These are phyloP conservation scores for Stephania cephalantha DNA, from an alignment of 164 flowering plant genomes.

Conservation along the genomic window DNA sequence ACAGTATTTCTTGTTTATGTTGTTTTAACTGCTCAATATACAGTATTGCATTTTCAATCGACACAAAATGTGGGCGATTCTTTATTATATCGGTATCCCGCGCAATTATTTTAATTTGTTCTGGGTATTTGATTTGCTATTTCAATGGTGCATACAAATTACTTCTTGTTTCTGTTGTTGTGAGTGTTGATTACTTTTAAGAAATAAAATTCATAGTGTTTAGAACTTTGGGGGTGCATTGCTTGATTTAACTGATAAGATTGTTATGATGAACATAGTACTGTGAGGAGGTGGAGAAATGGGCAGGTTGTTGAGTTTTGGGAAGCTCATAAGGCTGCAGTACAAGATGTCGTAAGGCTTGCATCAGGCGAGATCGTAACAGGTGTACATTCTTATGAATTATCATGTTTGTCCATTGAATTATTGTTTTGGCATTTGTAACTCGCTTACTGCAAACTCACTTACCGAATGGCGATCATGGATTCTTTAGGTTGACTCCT, in stretches of 20 bases:
- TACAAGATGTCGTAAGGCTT: conserved; percentile 72
- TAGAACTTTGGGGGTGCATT: not conserved
- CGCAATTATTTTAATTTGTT: no score
- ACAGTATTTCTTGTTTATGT: not conserved
- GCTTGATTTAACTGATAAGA: not conserved
- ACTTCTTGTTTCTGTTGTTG: not conserved
- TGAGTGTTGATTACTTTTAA: not conserved
- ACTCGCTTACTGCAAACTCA: not conserved
- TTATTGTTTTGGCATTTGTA: not conserved
- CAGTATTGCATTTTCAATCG: no score
- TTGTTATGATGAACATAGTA: conserved; percentile 38
- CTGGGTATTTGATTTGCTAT: not conserved
- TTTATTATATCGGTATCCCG: no score
- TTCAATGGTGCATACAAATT: not conserved
- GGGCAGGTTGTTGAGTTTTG: conserved; percentile 59
- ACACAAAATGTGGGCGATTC: no score
- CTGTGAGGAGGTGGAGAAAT: conserved; percentile 75
- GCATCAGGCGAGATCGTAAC: conserved; percentile 89
- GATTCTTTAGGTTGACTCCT: not conserved
- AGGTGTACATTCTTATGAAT: conserved; percentile 33
- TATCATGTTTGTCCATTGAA: not conserved
- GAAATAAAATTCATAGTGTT: not conserved
- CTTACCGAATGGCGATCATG: not conserved
- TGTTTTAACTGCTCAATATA: not conserved
- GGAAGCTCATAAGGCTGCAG: conserved; percentile 83